These are phyloP conservation scores for Talaromyces islandicus DNA, from an alignment of 2,329 filamentous ascomycete species.

Conservation along the genomic window DNA sequence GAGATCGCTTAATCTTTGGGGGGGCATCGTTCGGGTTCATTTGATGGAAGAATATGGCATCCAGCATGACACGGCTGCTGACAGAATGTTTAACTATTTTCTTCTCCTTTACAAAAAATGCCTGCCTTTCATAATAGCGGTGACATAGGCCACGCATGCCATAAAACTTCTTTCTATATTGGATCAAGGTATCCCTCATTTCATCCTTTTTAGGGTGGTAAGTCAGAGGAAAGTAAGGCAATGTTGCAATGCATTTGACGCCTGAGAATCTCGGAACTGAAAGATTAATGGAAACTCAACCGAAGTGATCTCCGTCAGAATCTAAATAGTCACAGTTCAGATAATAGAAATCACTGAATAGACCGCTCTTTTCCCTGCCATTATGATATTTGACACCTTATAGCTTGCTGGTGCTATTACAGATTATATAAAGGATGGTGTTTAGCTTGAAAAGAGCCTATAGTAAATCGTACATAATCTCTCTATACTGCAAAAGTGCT, in stretches of 20 bases:
- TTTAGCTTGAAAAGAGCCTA: slow-evolving; percentile 25
- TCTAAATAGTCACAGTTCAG: slow-evolving; percentile 14
- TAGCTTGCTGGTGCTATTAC: background rate
- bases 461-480: slow-evolving; percentile 21
- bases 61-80: slow-evolving; percentile 21
- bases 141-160: slow-evolving; percentile 16
- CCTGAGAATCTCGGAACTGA: slow-evolving; percentile 11
- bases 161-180: slow-evolving; percentile 16
- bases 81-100: slow-evolving; percentile 14
- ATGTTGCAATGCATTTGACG: slow-evolving; percentile 15
- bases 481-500: background rate
- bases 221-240: slow-evolving; percentile 15
- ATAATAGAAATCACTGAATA: slow-evolving; percentile 10
- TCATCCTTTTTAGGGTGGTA: slow-evolving; percentile 12
- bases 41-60: slow-evolving; percentile 21
- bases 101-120: slow-evolving; percentile 20
- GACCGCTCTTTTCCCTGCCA: slow-evolving; percentile 11
- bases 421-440: slow-evolving; percentile 14
- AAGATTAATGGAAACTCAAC: slow-evolving; percentile 12
- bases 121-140: slow-evolving; percentile 19
- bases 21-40: slow-evolving; percentile 16
- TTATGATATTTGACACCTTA: slow-evolving; percentile 7
- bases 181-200: slow-evolving; percentile 10
- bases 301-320: slow-evolving; percentile 18
- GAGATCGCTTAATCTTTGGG: background rate